Evolutionary conservation across 2,329 filamentous ascomycete genomes (phyloP), one percentile per base, ranked within the genome.

Genomic region (Aspergillus quadrilineatus): DNA sequence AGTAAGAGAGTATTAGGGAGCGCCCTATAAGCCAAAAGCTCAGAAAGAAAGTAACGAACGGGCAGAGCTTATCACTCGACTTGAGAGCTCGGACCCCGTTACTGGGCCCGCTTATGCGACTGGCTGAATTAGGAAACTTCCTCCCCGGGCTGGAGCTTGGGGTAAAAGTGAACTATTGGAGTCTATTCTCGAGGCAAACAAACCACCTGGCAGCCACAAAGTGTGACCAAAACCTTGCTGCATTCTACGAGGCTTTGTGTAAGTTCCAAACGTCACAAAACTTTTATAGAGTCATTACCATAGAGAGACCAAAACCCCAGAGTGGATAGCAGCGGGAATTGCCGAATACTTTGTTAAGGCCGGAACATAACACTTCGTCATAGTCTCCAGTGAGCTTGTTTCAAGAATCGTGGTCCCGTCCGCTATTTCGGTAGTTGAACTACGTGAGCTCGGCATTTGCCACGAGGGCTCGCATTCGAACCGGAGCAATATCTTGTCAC

Each of bases 21-120:
- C 22, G 22, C 3, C 22, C 22, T 22, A 22, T 22, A 22, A 37
- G 34, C 10, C 9, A 14, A 5, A 14, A 37, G 34, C 34, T 37
- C 8, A 37, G 5, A 37, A 37, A 37, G 34, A 37, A 37, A 14
- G 10, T 12, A 37, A 37, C 14, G 34, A 37, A 9, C 34, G 34
- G 14, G 10, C 4, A 14, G 14, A 37, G 34, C 34, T 37, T 37
- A 9, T 12, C 14, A 37, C 10, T 37, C 9, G 34, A 37, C 9
- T 37, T 37, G 34, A 14, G 14, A 37, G 22, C 22, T 22, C 22
- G 22, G 22, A 22, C 22, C 34, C 14, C 26, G 7, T 41, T 6
- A 2, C 15, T 17, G n/a, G 48, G 30, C 50, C 49, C 44, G 42
- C 49, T 49, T 34, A 52, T 57, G 55, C 55, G 53, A 9, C 43